Conservation (phyloP, 2,329 filamentous ascomycete species). For the Paecilomyces niveus region DNA sequence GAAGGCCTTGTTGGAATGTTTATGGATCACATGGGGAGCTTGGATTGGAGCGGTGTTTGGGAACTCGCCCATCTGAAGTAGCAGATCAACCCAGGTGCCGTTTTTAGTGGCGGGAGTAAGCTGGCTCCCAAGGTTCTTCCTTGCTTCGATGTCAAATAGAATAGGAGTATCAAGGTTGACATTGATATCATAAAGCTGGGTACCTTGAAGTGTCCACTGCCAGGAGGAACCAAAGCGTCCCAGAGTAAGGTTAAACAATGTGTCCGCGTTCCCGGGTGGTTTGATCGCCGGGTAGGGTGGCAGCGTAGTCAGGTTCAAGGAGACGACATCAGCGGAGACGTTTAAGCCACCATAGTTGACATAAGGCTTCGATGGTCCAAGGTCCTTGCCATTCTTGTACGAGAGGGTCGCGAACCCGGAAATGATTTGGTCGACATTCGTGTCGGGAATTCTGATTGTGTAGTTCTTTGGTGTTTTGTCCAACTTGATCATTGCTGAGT, state of each 20-base stretch:
- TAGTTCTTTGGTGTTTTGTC: conserved; percentile 31
- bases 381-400: conserved; percentile 21
- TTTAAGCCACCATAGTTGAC: conserved; percentile 46
- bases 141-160: conserved; percentile 22
- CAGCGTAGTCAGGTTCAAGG: conserved; percentile 38
- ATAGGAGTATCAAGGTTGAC: conserved; percentile 25
- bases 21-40: conserved; percentile 41
- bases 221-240: conserved; percentile 21
- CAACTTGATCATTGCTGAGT: conserved; percentile 30
- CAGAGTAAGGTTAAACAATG: conserved; percentile 34
- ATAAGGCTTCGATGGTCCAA: conserved; percentile 26
- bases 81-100: conserved; percentile 32
- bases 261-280: conserved; percentile 36
- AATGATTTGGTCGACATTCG: conserved; percentile 46
- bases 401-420: conserved; percentile 43
- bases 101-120: conserved; percentile 28
- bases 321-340: conserved; percentile 31
- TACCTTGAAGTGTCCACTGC: conserved; percentile 23
- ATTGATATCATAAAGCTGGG: conserved; percentile 16
- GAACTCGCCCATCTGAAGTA: conserved; percentile 22
- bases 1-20: conserved; percentile 41
- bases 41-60: conserved; percentile 17
- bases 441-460: conserved; percentile 43
- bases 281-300: conserved; percentile 41
- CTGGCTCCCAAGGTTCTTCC: conserved; percentile 15